Evolutionary conservation across 257 asterid genomes (phyloP), one percentile per base, ranked within the genome.

Genomic region (Salvia rosmarinus): DNA sequence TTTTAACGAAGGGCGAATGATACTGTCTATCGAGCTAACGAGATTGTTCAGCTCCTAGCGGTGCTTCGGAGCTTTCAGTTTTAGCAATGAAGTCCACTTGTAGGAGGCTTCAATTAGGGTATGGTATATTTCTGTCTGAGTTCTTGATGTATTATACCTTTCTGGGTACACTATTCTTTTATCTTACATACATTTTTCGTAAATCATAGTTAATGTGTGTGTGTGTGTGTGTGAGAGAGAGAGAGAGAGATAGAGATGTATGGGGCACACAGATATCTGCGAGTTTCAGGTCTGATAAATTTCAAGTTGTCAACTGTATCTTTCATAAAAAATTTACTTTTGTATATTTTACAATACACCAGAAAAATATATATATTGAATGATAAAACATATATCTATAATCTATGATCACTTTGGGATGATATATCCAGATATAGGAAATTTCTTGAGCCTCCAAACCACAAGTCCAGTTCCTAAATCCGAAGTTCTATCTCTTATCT

Each of bases 401-500:
- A n/a, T n/a, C n/a, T n/a, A n/a, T n/a, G n/a, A n/a, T n/a, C n/a
- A n/a, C n/a, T n/a, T n/a, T n/a, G n/a, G n/a, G n/a, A n/a, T n/a
- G n/a, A n/a, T 32, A 32, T 57, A 28, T 57, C 21, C 12, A 30
- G 13, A 28, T 42, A 7, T 21, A 12, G 43, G 20, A 37, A 25
- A 42, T 63, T 42, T 54, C 47, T 37, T 62, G 63, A 39, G 42
- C 14, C 49, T 25, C 49, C 19, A 11, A 1, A 25, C 30, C 30
- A 30, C 56, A 43, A 43, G 16, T 44, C 37, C 32, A 65, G 5
- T n/a, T 66, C 47, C 17, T 9, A 23, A 17, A 42, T 70, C 57
- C 11, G 34, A 19, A 20, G 7, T 47, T 20, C 43, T 20, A 46
- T 63, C 73, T 37, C 65, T 73, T 73, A 73, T 64, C 81, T 59